phyloP scores from a whole-genome alignment of 768 basidiomycete species.

The Botryobasidium botryosum region DNA sequence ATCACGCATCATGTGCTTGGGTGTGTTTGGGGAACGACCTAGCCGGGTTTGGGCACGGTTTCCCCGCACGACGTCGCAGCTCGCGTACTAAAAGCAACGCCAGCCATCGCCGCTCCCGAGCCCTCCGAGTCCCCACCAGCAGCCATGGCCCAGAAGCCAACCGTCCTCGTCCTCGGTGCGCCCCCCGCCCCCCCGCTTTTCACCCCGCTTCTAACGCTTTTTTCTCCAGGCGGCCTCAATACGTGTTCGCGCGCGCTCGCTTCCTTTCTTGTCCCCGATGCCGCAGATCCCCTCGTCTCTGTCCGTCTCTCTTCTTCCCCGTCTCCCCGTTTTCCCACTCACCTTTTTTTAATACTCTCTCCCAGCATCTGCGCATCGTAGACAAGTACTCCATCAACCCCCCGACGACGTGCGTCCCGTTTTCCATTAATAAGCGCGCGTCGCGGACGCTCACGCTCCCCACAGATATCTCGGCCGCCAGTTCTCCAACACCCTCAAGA shows the following conservation, averaged over 20 bases:
- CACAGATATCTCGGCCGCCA: slow-evolving; percentile 59
- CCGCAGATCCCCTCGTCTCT: slow-evolving; percentile 53
- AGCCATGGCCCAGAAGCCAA: slow-evolving; percentile 37
- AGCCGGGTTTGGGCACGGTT: too few relatives aligned
- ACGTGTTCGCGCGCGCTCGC: slow-evolving; percentile 61
- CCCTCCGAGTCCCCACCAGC: background rate
- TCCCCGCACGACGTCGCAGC: too few relatives aligned
- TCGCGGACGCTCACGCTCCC: slow-evolving; percentile 7
- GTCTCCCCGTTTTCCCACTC: slow-evolving; percentile 8
- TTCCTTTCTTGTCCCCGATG: slow-evolving; percentile 43
- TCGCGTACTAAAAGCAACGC: too few relatives aligned
- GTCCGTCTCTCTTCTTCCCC: slow-evolving; percentile 27
- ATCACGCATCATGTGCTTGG: too few relatives aligned
- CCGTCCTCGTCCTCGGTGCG: slow-evolving; percentile 63
- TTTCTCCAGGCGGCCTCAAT: slow-evolving; percentile 52
- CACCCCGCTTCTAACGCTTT: slow-evolving; percentile 1
- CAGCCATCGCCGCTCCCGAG: background rate
- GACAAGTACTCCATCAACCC: slow-evolving; percentile 59
- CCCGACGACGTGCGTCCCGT: slow-evolving; percentile 45
- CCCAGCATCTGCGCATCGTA: slow-evolving; percentile 48
- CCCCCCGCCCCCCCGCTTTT: slow-evolving; percentile 7
- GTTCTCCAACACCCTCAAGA: slow-evolving; percentile 51
- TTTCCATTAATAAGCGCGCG: background rate
- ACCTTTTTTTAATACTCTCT: slow-evolving; percentile 9
- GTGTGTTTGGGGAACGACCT: too few relatives aligned